These are phyloP conservation scores for Atalantia buxifolia DNA, from an alignment of 345 rosid genomes.

Conservation along the genomic window DNA sequence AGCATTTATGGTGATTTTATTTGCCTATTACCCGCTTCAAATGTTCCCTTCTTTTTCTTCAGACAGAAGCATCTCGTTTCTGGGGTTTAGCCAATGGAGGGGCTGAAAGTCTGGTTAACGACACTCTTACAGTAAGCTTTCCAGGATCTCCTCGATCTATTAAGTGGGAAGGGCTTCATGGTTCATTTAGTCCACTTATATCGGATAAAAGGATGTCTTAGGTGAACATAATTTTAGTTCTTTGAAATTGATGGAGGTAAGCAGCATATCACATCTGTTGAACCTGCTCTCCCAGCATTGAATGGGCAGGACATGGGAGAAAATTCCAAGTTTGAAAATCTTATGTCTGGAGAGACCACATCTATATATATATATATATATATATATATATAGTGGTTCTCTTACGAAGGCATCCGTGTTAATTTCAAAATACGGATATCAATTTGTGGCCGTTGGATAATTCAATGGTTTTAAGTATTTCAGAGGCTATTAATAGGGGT, in stretches of 20 bases:
- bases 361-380: too few species aligned
- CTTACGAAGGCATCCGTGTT: too few species aligned
- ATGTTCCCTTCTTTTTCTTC: constrained; percentile 9
- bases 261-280: too few species aligned
- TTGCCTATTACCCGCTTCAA: constrained; percentile 11
- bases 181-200: constrained; percentile 71
- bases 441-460: too few species aligned
- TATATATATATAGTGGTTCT: too few species aligned
- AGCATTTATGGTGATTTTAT: neutral
- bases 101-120: constrained; percentile 45
- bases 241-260: neutral
- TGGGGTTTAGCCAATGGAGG: constrained; percentile 50
- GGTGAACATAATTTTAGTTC: constrained; percentile 28
- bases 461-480: too few species aligned
- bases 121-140: constrained; percentile 32
- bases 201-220: constrained; percentile 52
- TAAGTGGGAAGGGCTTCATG: constrained; percentile 72
- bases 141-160: constrained; percentile 73
- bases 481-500: too few species aligned
- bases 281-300: too few species aligned
- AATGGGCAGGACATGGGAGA: too few species aligned
- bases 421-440: too few species aligned
- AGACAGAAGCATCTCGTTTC: constrained; percentile 83
- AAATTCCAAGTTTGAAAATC: too few species aligned
- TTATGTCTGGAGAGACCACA: too few species aligned